Evolutionary conservation across 1,284 basidiomycete species (phyloP).

Genomic region (Anthracocystis walkeri): DNA sequence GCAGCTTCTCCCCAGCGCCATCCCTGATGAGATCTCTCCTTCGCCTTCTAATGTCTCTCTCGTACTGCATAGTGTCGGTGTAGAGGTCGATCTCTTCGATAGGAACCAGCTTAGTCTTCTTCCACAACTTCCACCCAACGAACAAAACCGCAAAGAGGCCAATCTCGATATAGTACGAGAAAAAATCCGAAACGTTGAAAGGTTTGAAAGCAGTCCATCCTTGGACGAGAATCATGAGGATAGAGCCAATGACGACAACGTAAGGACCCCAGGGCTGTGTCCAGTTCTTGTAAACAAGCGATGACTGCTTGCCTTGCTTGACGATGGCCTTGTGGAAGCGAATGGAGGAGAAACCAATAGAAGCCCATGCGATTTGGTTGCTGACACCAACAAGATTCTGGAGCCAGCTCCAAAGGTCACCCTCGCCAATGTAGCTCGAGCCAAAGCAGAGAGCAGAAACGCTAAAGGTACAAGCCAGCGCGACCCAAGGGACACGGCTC

Average conservation of each 20-base stretch:
- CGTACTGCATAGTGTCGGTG: conserved; percentile 53
- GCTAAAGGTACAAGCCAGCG: conserved; percentile 76
- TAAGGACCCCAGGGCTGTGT: conserved; percentile 67
- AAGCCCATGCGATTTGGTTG: conserved; percentile 84
- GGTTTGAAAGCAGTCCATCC: conserved; percentile 59
- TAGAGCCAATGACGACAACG: conserved; percentile 51
- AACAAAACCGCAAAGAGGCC: conserved; percentile 50
- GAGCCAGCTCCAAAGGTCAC: conserved; percentile 74
- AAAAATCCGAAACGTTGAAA: conserved; percentile 63
- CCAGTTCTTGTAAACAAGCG: conserved; percentile 72
- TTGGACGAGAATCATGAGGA: conserved; percentile 65
- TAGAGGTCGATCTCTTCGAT: conserved; percentile 62
- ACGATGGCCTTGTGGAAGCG: conserved; percentile 78
- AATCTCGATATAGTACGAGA: conserved; percentile 71
- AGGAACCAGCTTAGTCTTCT: conserved; percentile 40
- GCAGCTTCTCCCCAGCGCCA: conserved; percentile 26
- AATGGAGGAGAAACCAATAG: conserved; percentile 80
- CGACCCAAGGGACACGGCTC: conserved; percentile 80
- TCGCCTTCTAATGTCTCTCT: conserved; percentile 29
- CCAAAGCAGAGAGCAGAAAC: conserved; percentile 79
- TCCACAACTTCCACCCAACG: conserved; percentile 51
- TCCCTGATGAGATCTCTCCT: conserved; percentile 27
- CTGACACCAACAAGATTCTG: conserved; percentile 78
- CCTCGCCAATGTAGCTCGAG: conserved; percentile 68
- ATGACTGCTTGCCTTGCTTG: conserved; percentile 72